phyloP scores from a whole-genome alignment of 2,329 filamentous ascomycete genomes.

The Aaosphaeria pasadenensis region DNA sequence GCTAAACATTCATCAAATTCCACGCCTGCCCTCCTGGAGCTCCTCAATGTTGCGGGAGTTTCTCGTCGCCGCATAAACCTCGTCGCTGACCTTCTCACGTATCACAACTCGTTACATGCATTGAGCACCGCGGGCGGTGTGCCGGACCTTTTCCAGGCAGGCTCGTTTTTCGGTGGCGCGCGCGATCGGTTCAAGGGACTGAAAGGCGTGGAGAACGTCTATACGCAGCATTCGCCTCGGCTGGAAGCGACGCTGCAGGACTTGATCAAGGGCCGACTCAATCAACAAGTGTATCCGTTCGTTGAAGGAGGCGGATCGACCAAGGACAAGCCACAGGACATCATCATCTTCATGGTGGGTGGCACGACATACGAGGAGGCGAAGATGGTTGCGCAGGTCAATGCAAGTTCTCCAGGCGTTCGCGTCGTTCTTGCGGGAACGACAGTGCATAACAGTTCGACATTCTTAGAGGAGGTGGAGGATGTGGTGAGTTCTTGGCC shows the following conservation, averaged over 20 bases:
- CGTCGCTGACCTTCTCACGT: slow-evolving; percentile 77
- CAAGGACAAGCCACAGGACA: slow-evolving; percentile 92
- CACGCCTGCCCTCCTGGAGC: slow-evolving; percentile 79
- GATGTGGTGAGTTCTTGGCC: slow-evolving; percentile 87
- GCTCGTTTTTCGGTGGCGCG: slow-evolving; percentile 84
- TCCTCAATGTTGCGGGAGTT: slow-evolving; percentile 80
- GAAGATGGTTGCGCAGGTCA: slow-evolving; percentile 92
- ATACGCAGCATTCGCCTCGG: slow-evolving; percentile 92
- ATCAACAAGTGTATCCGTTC: slow-evolving; percentile 87
- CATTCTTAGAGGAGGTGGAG: slow-evolving; percentile 88
- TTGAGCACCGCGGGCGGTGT: slow-evolving; percentile 68
- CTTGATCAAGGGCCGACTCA: slow-evolving; percentile 85
- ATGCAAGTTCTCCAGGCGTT: slow-evolving; percentile 83
- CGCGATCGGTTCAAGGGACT: slow-evolving; percentile 87
- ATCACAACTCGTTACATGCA: slow-evolving; percentile 82
- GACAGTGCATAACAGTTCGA: slow-evolving; percentile 79
- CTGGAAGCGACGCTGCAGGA: slow-evolving; percentile 87
- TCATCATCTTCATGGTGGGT: slow-evolving; percentile 91
- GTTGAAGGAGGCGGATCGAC: slow-evolving; percentile 84
- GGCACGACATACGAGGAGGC: slow-evolving; percentile 96
- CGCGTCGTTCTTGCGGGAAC: slow-evolving; percentile 89
- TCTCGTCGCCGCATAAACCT: slow-evolving; percentile 72
- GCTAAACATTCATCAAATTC: slow-evolving; percentile 81
- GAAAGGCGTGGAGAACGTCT: slow-evolving; percentile 97
- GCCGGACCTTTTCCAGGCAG: slow-evolving; percentile 84